Conservation (phyloP, 208 protist genomes). For the Trypanosoma platydactyli region DNA sequence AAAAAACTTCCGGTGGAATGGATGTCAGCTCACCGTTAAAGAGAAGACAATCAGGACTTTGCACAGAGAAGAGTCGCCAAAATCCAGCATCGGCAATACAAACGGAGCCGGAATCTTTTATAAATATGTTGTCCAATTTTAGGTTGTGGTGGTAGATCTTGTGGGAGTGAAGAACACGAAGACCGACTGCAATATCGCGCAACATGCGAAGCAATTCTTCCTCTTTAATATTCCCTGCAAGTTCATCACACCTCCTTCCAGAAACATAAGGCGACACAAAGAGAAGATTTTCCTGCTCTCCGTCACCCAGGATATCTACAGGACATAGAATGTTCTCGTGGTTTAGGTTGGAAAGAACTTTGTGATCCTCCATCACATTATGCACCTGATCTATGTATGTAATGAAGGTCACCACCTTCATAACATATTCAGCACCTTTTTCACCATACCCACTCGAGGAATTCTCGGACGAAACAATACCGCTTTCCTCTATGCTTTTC, state of each 20-base stretch:
- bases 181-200: conserved; percentile 53
- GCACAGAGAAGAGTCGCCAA: conserved; percentile 64
- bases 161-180: conserved; percentile 73
- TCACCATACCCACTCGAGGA: too few species aligned
- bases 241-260: conserved; percentile 32
- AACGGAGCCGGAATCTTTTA: conserved; percentile 41
- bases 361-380: conserved; percentile 57
- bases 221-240: conserved; percentile 50
- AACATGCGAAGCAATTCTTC: conserved; percentile 57
- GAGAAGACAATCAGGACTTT: conserved; percentile 74
- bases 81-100: conserved; percentile 81
- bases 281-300: conserved; percentile 74
- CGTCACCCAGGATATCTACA: conserved; percentile 73
- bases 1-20: conserved; percentile 79
- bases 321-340: conserved; percentile 56
- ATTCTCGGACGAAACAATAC: too few species aligned
- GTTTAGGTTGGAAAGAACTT: conserved; percentile 52
- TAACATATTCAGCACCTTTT: conserved; percentile 11
- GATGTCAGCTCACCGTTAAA: conserved; percentile 82
- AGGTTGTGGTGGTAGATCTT: conserved; percentile 83
- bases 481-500: not conserved
- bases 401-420: conserved; percentile 81
- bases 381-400: conserved; percentile 46
- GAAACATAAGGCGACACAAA: conserved; percentile 57
- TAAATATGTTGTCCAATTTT: conserved; percentile 80